These are phyloP conservation scores for Hansfordia pulvinata DNA, from an alignment of 2,329 filamentous ascomycete genomes.

Conservation along the genomic window DNA sequence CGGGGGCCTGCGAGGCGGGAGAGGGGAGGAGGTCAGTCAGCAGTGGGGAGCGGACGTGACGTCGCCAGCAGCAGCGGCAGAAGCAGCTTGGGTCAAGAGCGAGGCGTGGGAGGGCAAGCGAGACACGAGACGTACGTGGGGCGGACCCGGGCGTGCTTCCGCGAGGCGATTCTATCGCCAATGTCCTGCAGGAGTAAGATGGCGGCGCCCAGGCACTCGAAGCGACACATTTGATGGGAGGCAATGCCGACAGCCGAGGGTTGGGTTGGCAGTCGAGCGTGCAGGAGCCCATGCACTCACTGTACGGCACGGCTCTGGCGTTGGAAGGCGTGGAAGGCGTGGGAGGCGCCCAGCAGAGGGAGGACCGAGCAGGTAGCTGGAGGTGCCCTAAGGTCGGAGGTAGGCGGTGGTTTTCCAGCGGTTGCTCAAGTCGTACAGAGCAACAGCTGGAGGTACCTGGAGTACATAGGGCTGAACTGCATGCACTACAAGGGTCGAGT, in stretches of 20 bases:
- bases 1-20: slow-evolving; percentile 2
- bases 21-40: slow-evolving; percentile 3
- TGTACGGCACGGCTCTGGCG: too few relatives aligned
- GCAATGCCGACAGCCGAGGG: slow-evolving; percentile 2
- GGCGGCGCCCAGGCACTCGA: slow-evolving; percentile 35
- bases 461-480: too few relatives aligned
- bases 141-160: slow-evolving; percentile 14
- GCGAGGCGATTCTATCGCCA: slow-evolving; percentile 22
- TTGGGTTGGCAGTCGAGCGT: background rate
- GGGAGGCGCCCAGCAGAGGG: too few relatives aligned
- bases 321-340: too few relatives aligned
- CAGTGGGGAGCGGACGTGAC: slow-evolving; percentile 2
- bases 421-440: too few relatives aligned
- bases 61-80: too few relatives aligned
- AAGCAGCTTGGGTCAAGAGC: slow-evolving; percentile 6
- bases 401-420: too few relatives aligned
- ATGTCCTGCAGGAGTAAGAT: slow-evolving; percentile 33
- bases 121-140: slow-evolving; percentile 4
- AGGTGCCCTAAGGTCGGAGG: too few relatives aligned
- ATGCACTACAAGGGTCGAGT: too few relatives aligned
- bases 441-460: too few relatives aligned
- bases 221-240: slow-evolving; percentile 45
- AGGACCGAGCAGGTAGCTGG: too few relatives aligned
- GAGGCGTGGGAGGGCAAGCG: slow-evolving; percentile 5
- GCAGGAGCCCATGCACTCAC: too few relatives aligned